phyloP scores from a whole-genome alignment of 306 rosid species.

The Cucurbita argyrosperma region DNA sequence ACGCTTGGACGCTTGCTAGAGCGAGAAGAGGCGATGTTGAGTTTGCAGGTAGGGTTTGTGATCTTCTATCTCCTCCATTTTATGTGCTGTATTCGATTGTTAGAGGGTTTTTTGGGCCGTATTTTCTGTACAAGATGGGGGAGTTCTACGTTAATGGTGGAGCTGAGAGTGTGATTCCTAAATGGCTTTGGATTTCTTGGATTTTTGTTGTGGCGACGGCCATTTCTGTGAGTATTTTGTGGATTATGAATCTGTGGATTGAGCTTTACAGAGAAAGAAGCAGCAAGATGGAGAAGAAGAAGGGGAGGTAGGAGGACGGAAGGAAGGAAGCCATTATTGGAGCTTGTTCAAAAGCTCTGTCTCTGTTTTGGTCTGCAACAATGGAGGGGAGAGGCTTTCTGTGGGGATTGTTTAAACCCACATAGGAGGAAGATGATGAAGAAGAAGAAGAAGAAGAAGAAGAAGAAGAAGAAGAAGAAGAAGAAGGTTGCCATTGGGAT shows the following conservation, averaged over 20 bases:
- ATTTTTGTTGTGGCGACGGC: conserved; percentile 47
- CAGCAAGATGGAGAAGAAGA: conserved; percentile 34
- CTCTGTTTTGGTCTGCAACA: not conserved
- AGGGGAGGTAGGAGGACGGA: conserved; percentile 21
- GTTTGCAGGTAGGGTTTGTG: conserved; percentile 33
- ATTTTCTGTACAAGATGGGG: conserved; percentile 46
- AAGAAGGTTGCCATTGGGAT: not conserved
- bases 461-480: no score
- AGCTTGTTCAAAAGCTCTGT: not conserved
- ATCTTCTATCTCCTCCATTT: conserved; percentile 51
- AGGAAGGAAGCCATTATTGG: not conserved
- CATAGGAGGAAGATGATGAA: not conserved
- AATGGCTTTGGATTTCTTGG: conserved; percentile 88
- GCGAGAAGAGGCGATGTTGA: conserved; percentile 28
- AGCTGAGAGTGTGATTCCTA: conserved; percentile 42
- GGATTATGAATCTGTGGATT: conserved; percentile 78
- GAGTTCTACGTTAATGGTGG: conserved; percentile 33
- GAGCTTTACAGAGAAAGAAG: conserved; percentile 32
- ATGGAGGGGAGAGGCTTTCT: not conserved
- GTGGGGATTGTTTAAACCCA: not conserved
- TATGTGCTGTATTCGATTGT: conserved; percentile 37
- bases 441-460: not conserved
- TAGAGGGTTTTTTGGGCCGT: conserved; percentile 61
- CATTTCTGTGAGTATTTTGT: conserved; percentile 62
- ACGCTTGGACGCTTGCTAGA: conserved; percentile 65